phyloP scores from a whole-genome alignment of 2,329 filamentous ascomycete genomes.

The Bertia moriformis region DNA sequence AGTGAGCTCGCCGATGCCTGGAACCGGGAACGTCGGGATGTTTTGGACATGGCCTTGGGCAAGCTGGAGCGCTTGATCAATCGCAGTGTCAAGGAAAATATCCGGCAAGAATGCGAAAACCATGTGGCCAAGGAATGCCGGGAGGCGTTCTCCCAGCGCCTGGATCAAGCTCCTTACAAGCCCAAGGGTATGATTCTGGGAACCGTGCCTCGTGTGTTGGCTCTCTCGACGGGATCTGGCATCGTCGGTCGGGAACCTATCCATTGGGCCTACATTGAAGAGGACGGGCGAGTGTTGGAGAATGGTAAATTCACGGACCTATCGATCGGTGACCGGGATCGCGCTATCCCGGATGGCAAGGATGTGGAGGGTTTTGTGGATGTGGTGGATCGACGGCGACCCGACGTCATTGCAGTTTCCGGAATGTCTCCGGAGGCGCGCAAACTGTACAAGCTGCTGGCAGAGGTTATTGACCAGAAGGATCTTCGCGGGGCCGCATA shows the following conservation, averaged over 20 bases:
- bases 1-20: slow-evolving; percentile 89
- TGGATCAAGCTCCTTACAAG: slow-evolving; percentile 93
- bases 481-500: slow-evolving; percentile 69
- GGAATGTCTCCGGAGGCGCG: slow-evolving; percentile 80
- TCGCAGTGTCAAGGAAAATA: slow-evolving; percentile 85
- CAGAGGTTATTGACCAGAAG: slow-evolving; percentile 64
- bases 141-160: slow-evolving; percentile 73
- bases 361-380: slow-evolving; percentile 50
- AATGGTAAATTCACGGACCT: slow-evolving; percentile 78
- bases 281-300: slow-evolving; percentile 78
- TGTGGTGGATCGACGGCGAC: slow-evolving; percentile 63
- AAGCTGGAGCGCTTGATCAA: slow-evolving; percentile 75
- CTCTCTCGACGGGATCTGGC: slow-evolving; percentile 74
- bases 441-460: slow-evolving; percentile 67
- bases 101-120: slow-evolving; percentile 87
- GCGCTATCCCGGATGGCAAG: slow-evolving; percentile 10
- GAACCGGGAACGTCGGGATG: slow-evolving; percentile 76
- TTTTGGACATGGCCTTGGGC: slow-evolving; percentile 65
- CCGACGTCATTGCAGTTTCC: slow-evolving; percentile 79
- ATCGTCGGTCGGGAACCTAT: slow-evolving; percentile 62
- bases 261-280: slow-evolving; percentile 84
- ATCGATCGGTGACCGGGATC: slow-evolving; percentile 51
- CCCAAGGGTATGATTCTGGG: slow-evolving; percentile 84
- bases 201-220: slow-evolving; percentile 72
- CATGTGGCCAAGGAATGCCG: slow-evolving; percentile 77